Evolutionary conservation across 164 flowering plant species (phyloP), one percentile per base, ranked within the genome.

Genomic region (Buxus sempervirens): DNA sequence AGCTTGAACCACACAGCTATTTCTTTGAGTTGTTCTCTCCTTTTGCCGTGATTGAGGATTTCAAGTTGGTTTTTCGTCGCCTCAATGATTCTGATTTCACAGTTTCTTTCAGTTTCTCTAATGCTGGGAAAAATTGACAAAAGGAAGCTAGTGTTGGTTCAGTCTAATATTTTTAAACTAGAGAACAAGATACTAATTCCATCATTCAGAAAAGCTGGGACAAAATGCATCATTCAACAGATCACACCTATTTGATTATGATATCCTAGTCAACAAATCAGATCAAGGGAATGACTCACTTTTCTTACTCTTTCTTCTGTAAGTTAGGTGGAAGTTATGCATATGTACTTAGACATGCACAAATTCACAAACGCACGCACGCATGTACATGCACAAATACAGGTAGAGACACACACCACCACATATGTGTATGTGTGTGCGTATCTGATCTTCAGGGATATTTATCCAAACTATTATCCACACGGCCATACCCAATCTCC

Each of bases 51-150:
- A 27, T 68, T 15, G 78, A 63, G 54, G 78, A 72, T 73, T 76
- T 82, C 54, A 66, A 77, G 36, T 70, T 78, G 51, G 53, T 15
- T 60, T 63, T 80, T 60, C 76, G 81, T 70, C 75, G 80, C 68
- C 72, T 80, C 2, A 58, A 70, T 64, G 75, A 67, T 77, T 86
- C 89, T n/a, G 84, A 81, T 83, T 81, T 85, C 61, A 85, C 67
- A 20, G 45, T 73, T 77, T 85, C 89, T 68, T 87, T 89, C 76
- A 86, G 66, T 74, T 86, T 88, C 73, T 78, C 89, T 68, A 88
- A 77, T 9, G 90, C 96, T 89, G 85, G n/a, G 64, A 1, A 72
- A 12, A 63, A 32, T 41, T 20, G 4, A 9, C 18, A 26, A 15
- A 21, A 54, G 12, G 41, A n/a, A 16, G 19, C 4, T 3, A 32